These are phyloP conservation scores for Yarrowia bubula DNA, from an alignment of 805 yeast species.

Conservation along the genomic window DNA sequence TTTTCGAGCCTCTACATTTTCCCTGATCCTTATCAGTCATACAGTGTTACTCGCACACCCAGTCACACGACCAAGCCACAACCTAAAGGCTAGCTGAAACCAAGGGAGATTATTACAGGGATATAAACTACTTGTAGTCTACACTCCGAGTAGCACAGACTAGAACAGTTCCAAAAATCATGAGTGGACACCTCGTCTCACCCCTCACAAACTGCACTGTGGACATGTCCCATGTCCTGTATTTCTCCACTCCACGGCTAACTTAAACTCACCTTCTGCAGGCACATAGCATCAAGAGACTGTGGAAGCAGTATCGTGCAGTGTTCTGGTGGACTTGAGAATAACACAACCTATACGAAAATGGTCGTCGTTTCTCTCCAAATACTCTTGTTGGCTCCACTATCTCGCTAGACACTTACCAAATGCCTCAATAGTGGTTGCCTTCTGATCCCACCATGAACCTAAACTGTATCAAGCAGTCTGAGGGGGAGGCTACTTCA, in stretches of 20 bases:
- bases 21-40: no score
- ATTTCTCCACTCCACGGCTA: neutral
- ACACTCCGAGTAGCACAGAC: no score
- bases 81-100: neutral
- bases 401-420: neutral
- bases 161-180: neutral
- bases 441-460: neutral
- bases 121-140: no score
- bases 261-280: constrained; percentile 11
- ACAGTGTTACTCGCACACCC: neutral
- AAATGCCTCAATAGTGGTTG: constrained; percentile 2
- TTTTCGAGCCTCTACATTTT: no score
- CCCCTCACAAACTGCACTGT: neutral
- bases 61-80: constrained; percentile 11
- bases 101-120: no score
- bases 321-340: no score
- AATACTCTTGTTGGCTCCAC: neutral
- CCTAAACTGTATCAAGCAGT: neutral
- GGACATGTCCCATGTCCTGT: neutral
- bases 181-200: neutral
- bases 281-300: neutral
- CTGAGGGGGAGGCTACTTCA: neutral
- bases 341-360: neutral
- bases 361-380: no score
- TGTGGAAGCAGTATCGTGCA: no score